Base-by-base conservation (phyloP, 305 asterid genomes). In the Vinca major region DNA sequence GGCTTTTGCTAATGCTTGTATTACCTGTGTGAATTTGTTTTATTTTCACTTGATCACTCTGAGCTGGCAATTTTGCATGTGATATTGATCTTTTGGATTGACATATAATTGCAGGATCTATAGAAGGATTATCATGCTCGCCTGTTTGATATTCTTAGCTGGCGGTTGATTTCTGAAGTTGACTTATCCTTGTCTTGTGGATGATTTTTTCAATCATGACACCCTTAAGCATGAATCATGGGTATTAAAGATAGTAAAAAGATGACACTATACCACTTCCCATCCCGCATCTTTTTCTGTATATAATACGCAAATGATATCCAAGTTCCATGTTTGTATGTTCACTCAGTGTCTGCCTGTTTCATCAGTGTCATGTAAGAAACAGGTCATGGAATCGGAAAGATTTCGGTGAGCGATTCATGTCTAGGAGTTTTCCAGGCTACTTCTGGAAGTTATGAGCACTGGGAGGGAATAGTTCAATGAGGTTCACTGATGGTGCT, bases 101-200 rank as follows among this genome's bases (percentile, higher is more conserved):
- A 73, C 92, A 79, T 84, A 94, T 82, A 88, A 89, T 94, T 94
- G 99, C 99, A 94, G 99, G 99, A 86, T 82, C 84, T 79, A 81
- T 94, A 91, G 90, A 88, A 72, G 97, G 97, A 91, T 88, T 93
- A 89, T 88, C 96, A 62, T 86, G 96, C 96, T 86, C 94, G 82
- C 88, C 88, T 89, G 77, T 87, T 79, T 89, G 90, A 89, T 93
- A 82, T 81, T 89, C 80, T 82, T 91, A 86, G 91, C 96, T 86
- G 99, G 97, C 88, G 99, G 95, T 84, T 91, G 97, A 94, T 94
- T 78, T 89, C 89, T 91, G 94, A 89, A 88, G 96, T 89, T 85
- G 88, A 92, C 81, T n/a, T 86, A 75, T 85, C 77, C 86, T 82
- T 86, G 72, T 80, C 82, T 73, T 81, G 85, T 86, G 91, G 93